phyloP scores from a whole-genome alignment of 1,284 basidiomycete genomes.

The Trichosporon sp. region DNA sequence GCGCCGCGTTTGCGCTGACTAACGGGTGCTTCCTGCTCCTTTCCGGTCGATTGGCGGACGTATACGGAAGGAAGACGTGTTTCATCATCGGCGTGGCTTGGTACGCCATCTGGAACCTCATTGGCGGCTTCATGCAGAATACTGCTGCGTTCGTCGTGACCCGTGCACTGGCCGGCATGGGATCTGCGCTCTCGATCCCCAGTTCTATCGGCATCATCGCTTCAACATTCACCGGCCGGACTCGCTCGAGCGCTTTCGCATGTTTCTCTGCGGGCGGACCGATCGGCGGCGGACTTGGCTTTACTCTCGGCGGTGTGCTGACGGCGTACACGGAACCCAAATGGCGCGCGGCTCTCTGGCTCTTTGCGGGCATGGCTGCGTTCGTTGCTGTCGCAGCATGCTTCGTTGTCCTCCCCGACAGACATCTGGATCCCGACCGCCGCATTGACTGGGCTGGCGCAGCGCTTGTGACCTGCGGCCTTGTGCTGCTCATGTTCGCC shows the following conservation, averaged over 20 bases:
- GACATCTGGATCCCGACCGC: slow-evolving; percentile 49
- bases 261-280: slow-evolving; percentile 70
- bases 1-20: slow-evolving; percentile 53
- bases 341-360: slow-evolving; percentile 62
- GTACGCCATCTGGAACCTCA: slow-evolving; percentile 34
- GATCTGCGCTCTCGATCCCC: slow-evolving; percentile 29
- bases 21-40: slow-evolving; percentile 67
- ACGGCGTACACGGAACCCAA: slow-evolving; percentile 56
- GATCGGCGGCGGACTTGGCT: slow-evolving; percentile 65
- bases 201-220: slow-evolving; percentile 65
- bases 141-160: slow-evolving; percentile 33
- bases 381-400: slow-evolving; percentile 54
- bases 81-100: slow-evolving; percentile 56
- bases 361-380: slow-evolving; percentile 55
- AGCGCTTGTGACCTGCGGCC: slow-evolving; percentile 63
- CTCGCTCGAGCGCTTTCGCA: slow-evolving; percentile 65
- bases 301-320: slow-evolving; percentile 63
- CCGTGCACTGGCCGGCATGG: slow-evolving; percentile 35
- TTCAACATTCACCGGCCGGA: slow-evolving; percentile 60
- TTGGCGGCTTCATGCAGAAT: slow-evolving; percentile 42
- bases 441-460: slow-evolving; percentile 80
- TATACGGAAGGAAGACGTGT: slow-evolving; percentile 61
- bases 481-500: slow-evolving; percentile 72
- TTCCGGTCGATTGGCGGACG: slow-evolving; percentile 64
- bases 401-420: slow-evolving; percentile 55